Conservation (phyloP, 225 moss, liverwort and hornwort genomes). For the Physcomitrium patens region DNA sequence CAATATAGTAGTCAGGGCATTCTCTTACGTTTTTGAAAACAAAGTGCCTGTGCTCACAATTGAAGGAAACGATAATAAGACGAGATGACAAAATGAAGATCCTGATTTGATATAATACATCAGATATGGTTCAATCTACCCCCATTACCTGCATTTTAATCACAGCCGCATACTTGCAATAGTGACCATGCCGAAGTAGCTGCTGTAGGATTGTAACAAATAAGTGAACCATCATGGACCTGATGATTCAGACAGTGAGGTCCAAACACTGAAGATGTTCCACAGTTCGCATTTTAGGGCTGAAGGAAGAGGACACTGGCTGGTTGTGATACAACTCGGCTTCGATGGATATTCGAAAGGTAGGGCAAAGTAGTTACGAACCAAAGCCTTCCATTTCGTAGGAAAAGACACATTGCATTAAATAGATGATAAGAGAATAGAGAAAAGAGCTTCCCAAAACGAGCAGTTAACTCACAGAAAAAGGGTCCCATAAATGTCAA, state of each 20-base stretch:
- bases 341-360: too few relatives aligned
- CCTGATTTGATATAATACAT: background rate
- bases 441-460: background rate
- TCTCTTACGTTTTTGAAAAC: background rate
- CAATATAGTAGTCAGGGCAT: background rate
- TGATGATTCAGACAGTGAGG: background rate
- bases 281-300: background rate
- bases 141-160: background rate
- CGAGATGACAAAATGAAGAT: background rate
- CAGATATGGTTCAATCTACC: background rate
- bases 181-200: background rate
- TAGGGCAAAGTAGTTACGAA: too few relatives aligned
- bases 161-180: background rate
- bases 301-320: background rate
- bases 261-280: background rate
- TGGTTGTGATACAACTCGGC: background rate
- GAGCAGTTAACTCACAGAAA: slow-evolving; percentile 1
- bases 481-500: background rate
- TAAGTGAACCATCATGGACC: background rate
- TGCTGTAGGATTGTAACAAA: background rate
- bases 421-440: background rate
- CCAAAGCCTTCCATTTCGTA: background rate
- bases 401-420: background rate
- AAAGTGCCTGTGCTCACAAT: background rate
- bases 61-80: background rate